Base-by-base conservation (phyloP, 805 yeast genomes). In the Alloascoidea hylecoeti region DNA sequence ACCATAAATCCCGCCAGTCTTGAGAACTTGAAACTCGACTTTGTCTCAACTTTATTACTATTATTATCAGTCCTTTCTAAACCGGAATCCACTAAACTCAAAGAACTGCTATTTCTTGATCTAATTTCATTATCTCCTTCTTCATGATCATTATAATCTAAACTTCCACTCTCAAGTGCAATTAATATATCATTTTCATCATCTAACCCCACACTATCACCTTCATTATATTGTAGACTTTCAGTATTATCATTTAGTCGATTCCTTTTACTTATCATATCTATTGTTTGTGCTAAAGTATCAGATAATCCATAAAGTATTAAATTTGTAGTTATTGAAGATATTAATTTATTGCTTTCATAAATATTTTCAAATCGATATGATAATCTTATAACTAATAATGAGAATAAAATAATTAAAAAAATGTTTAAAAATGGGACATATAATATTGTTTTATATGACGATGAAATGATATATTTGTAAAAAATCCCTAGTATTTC, bases 251-350 rank as follows among this genome's bases (percentile, higher is more conserved):
- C 15, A 42, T 38, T 13, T 48, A 28, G 12, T 37, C 41, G n/a
- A 39, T 36, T 2, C 45, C 41, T 5, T 50, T 35, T 5, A 39
- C 18, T 30, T 44, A 50, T 43, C 27, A 55, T 49, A 4, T 64
- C 47, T 1, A 78, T 58, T 5, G 72, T 61, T 50, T 81, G 94
- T 0, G 92, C 94, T 45, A 80, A 49, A 0, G 80, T 70, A 51
- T 81, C 94, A 0, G 89, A 79, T 13, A 78, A 70, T 0, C 88
- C 88, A 51, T 72, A 80, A 4, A 81, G 56, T 2, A 80, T 72
- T 16, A 77, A 57, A 46, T 81, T 81, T 2, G 86, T 73, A 6
- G 72, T 68, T 35, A 78, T 66, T 12, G 82, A 76, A 9, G 89
- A 81, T 13, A 75, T 51, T 13, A 79, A 52, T 2, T 81, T 72